A percentile compares a stretch with the other conserved stretches of the same genome.
Evolutionary conservation across 2,329 filamentous ascomycete species (phyloP).

Genomic region (Mollisia scopiformis): DNA sequence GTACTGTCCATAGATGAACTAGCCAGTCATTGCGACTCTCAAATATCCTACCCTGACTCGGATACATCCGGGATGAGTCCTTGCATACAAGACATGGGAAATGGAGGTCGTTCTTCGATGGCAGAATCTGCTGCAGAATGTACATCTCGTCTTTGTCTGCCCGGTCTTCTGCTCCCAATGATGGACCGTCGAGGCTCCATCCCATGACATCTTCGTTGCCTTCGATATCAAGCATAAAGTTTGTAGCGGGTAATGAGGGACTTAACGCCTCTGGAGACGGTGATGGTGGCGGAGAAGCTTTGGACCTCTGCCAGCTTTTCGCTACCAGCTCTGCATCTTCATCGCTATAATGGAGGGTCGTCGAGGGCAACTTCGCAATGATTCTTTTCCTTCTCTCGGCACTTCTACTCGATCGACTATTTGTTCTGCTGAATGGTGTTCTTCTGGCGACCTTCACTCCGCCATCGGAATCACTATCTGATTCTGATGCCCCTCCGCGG

Average conservation of each 20-base stretch:
- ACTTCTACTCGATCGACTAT: neutral
- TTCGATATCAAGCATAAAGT: neutral
- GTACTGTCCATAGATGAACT: neutral
- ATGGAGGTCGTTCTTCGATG: neutral
- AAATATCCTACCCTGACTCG: too few species aligned
- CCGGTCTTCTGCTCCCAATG: neutral
- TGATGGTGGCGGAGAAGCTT: neutral
- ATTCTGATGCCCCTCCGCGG: neutral
- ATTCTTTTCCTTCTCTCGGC: neutral
- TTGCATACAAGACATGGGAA: neutral
- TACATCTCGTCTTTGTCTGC: neutral
- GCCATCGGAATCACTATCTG: neutral
- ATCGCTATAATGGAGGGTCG: neutral
- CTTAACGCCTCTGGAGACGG: neutral
- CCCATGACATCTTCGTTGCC: neutral
- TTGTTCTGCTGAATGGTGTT: neutral
- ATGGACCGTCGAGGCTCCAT: neutral
- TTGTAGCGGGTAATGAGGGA: neutral
- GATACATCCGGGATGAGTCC: neutral
- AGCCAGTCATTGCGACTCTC: neutral
- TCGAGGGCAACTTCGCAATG: neutral
- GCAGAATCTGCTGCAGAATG: neutral
- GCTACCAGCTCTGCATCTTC: neutral
- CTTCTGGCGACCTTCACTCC: neutral
- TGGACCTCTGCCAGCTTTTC: neutral